Conservation (phyloP, 768 basidiomycete genomes). For the Boletus rufocinnamomeus region DNA sequence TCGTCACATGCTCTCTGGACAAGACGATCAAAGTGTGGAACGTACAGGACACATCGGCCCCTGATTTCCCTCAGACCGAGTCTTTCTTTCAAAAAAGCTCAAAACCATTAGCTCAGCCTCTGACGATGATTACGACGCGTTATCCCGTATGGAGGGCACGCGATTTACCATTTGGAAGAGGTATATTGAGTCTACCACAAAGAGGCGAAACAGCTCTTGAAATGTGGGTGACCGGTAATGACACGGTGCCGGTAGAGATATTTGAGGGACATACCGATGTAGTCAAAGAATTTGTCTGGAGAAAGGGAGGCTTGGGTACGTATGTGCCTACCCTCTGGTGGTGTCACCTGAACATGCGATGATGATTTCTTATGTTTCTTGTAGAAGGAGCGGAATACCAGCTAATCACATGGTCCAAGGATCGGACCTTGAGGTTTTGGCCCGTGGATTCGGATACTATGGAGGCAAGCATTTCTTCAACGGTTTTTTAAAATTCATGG, state of each 20-base stretch:
- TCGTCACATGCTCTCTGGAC: slow-evolving; percentile 94
- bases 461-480: slow-evolving; percentile 46
- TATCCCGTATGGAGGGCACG: slow-evolving; percentile 97
- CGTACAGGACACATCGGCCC: slow-evolving; percentile 26
- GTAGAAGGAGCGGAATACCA: slow-evolving; percentile 57
- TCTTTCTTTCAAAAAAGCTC: slow-evolving; percentile 12
- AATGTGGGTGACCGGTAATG: slow-evolving; percentile 61
- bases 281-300: slow-evolving; percentile 98
- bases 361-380: background rate
- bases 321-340: background rate
- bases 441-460: slow-evolving; percentile 73
- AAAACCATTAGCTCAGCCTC: slow-evolving; percentile 37
- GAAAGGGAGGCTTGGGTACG: slow-evolving; percentile 62
- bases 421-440: slow-evolving; percentile 90
- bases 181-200: slow-evolving; percentile 86
- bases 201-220: slow-evolving; percentile 81
- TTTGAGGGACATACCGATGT: slow-evolving; percentile 92
- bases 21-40: slow-evolving; percentile 90
- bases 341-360: background rate
- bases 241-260: slow-evolving; percentile 54
- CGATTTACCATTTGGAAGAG: slow-evolving; percentile 88
- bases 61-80: slow-evolving; percentile 16
- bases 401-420: slow-evolving; percentile 83
- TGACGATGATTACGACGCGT: slow-evolving; percentile 61
- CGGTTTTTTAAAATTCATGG: background rate